These are phyloP conservation scores for Xylaria sp. DNA, from an alignment of 2,329 filamentous ascomycete genomes.

Conservation along the genomic window DNA sequence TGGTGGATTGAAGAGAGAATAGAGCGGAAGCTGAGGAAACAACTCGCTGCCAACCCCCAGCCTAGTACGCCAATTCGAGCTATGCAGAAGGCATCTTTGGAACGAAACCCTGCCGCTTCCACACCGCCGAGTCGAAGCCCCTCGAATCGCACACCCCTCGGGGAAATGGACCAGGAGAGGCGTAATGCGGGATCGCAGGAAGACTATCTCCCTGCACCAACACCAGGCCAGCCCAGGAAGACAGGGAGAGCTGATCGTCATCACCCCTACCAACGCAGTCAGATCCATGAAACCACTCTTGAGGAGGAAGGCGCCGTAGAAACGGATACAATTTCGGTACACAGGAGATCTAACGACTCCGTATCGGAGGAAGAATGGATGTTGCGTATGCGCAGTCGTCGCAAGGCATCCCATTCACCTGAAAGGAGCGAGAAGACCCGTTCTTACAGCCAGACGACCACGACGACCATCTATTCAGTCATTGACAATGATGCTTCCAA, in stretches of 20 bases:
- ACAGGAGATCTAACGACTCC: slow-evolving; percentile 69
- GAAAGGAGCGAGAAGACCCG: slow-evolving; percentile 71
- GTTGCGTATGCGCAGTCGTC: slow-evolving; percentile 76
- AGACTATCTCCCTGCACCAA: slow-evolving; percentile 93
- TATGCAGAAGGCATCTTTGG: slow-evolving; percentile 67
- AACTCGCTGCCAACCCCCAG: slow-evolving; percentile 62
- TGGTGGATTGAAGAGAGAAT: slow-evolving; percentile 96
- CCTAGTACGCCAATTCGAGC: slow-evolving; percentile 72
- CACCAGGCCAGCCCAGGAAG: slow-evolving; percentile 94
- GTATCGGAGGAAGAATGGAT: slow-evolving; percentile 88
- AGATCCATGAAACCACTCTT: slow-evolving; percentile 56
- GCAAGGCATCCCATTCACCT: slow-evolving; percentile 72
- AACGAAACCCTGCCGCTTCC: slow-evolving; percentile 75
- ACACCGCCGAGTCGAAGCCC: slow-evolving; percentile 86
- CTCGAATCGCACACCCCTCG: slow-evolving; percentile 84
- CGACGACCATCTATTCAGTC: slow-evolving; percentile 73
- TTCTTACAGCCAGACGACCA: slow-evolving; percentile 80
- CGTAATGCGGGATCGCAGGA: slow-evolving; percentile 77
- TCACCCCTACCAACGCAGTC: slow-evolving; percentile 74
- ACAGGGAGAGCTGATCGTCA: slow-evolving; percentile 81
- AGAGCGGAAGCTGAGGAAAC: slow-evolving; percentile 72
- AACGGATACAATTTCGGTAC: slow-evolving; percentile 69
- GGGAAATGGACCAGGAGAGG: slow-evolving; percentile 88
- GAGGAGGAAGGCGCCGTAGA: slow-evolving; percentile 67
- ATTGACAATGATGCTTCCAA: slow-evolving; percentile 76